A percentile compares a stretch with the other conserved stretches of the same genome.
phyloP scores from a whole-genome alignment of 352 stramenopile genomes.

The Phytophthora ramorum region DNA sequence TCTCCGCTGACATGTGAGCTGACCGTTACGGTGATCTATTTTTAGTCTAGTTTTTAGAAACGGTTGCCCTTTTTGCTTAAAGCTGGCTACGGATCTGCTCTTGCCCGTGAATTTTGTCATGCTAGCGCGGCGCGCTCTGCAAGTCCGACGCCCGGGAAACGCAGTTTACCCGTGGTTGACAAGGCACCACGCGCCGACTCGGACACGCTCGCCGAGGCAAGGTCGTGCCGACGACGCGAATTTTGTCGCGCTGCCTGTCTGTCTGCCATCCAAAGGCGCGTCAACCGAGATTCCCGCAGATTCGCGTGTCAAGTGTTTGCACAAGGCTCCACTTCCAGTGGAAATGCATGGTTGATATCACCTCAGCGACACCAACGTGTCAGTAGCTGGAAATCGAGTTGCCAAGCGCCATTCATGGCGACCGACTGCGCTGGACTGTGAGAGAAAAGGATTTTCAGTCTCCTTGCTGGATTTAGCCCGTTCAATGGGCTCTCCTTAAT shows the following conservation, averaged over 20 bases:
- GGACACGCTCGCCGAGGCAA: background rate
- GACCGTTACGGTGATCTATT: background rate
- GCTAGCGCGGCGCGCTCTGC: background rate
- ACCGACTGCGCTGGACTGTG: too few relatives aligned
- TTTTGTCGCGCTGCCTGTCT: background rate
- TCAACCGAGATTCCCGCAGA: background rate
- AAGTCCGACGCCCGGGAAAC: background rate
- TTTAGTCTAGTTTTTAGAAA: background rate
- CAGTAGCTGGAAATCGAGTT: too few relatives aligned
- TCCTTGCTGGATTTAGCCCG: too few relatives aligned
- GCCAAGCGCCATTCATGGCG: too few relatives aligned
- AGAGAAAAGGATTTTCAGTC: too few relatives aligned
- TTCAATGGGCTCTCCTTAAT: too few relatives aligned
- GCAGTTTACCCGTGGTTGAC: background rate
- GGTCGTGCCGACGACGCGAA: conserved; percentile 4
- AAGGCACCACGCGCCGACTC: background rate
- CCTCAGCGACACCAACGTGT: too few relatives aligned
- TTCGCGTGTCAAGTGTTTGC: background rate
- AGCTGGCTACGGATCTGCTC: too few relatives aligned
- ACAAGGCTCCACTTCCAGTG: background rate
- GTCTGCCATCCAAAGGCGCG: background rate
- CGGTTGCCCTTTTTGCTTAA: background rate
- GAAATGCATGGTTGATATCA: background rate
- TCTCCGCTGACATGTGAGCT: background rate
- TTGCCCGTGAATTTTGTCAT: conserved; percentile 1